Evolutionary conservation across 345 rosid genomes (phyloP), one percentile per base, ranked within the genome.

Genomic region (Bruguiera gymnorhiza): DNA sequence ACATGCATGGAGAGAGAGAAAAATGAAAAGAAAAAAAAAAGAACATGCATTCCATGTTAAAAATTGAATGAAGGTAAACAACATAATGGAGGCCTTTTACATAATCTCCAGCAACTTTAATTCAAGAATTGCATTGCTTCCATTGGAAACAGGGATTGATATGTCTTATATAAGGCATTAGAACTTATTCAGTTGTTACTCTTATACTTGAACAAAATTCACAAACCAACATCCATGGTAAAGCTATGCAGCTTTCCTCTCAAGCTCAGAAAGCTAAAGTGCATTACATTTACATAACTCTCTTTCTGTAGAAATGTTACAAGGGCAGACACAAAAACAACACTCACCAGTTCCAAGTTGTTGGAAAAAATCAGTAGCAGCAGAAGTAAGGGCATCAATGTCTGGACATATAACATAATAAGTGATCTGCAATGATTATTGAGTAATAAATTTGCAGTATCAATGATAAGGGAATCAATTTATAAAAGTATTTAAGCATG

Each of bases 331-430:
- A 6, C 18, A 67, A 6, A 34, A 57, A 58, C 37, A 27, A 32
- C 36, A 78, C 89, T 83, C 78, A 94, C 99, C 99, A 69, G 91
- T 87, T 76, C 98, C 98, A 72, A 95, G 91, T 80, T 95, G 98
- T 73, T 85, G 96, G 77, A 95, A 92, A 86, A 92, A 95, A 86
- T 95, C 99, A 76, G 88, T 82, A 71, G 96, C 92, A 77, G 97
- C 90, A 73, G 83, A 86, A 73, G 87, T 95, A 73, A 95, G 90
- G 71, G 99, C 94, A 81, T 92, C 96, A 58, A 95, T 92, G 81
- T 92, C 93, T 48, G 99, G 99, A 79, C 99, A 95, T 75, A 95
- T 74, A 73, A 92, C 97, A 76, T 81, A 78, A 78, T 87, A 95
- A 70, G 78, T 80, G 67, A 95, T 76, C 99, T 95, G 96, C 86